Percentiles rank a stretch among this genome's conserved stretches.
Evolutionary conservation across 2,329 filamentous ascomycete species (phyloP).

Genomic region (Fusarium praegraminearum): DNA sequence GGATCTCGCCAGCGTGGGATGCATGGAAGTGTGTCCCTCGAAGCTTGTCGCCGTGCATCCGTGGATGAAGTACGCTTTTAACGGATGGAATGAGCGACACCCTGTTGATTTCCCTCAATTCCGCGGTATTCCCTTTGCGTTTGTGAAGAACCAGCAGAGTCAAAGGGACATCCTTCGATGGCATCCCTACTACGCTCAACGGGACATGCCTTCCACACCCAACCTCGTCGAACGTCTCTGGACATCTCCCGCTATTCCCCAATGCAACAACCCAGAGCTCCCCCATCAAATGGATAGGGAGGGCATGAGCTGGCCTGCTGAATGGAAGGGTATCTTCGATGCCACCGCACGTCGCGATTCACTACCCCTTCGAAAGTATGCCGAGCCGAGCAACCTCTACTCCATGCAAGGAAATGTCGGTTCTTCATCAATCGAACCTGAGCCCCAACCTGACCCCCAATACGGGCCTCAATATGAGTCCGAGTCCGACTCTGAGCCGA

Average conservation of each 20-base stretch:
- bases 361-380: not conserved
- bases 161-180: slow-evolving; percentile 3
- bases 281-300: accelerated
- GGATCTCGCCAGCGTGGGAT: slow-evolving; percentile 7
- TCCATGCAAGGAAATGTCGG: not conserved
- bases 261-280: not conserved
- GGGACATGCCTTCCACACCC: too few species aligned
- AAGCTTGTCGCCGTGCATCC: slow-evolving; percentile 2
- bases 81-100: not conserved
- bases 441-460: not conserved
- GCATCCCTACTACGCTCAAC: slow-evolving; percentile 14
- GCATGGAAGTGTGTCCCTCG: slow-evolving; percentile 31
- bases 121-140: not conserved
- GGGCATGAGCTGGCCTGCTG: not conserved
- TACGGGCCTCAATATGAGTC: too few species aligned
- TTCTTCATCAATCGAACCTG: not conserved
- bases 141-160: not conserved
- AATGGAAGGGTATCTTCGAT: not conserved
- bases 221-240: not conserved
- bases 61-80: not conserved
- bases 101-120: slow-evolving; percentile 4
- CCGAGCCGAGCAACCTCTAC: accelerated
- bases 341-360: not conserved
- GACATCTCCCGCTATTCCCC: not conserved
- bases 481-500: too few species aligned